Evolutionary conservation across 2,329 filamentous ascomycete species (phyloP).

Genomic region (Pseudocercospora fijiensis): DNA sequence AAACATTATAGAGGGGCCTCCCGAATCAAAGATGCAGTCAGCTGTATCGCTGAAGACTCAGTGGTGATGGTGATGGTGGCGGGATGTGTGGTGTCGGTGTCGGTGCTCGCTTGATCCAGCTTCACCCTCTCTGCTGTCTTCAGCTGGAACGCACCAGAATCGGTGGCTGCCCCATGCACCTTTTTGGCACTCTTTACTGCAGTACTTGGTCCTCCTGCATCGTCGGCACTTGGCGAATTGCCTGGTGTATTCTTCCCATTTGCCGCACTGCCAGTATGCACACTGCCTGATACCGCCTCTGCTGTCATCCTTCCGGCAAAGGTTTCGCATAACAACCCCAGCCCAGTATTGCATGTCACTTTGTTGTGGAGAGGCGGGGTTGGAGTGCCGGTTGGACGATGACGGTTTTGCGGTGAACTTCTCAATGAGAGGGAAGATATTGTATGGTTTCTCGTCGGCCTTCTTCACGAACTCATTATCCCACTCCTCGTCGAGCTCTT

Average conservation of each 20-base stretch:
- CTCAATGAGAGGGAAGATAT: conserved; percentile 96
- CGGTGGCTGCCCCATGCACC: conserved; percentile 97
- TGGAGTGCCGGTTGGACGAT: conserved; percentile 62
- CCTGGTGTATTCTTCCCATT: conserved; percentile 94
- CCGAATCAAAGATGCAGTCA: conserved; percentile 3
- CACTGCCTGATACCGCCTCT: conserved; percentile 93
- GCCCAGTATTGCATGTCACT: conserved; percentile 96
- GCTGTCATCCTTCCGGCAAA: conserved; percentile 96
- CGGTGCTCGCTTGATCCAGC: conserved; percentile 30
- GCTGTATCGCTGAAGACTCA: conserved; percentile 16
- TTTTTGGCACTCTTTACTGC: conserved; percentile 99
- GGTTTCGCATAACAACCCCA: conserved; percentile 96
- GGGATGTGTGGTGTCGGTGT: conserved; percentile 25
- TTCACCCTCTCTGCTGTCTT: conserved; percentile 38
- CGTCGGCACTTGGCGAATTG: conserved; percentile 98
- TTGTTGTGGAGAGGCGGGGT: conserved; percentile 47
- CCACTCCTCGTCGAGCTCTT: conserved; percentile 72
- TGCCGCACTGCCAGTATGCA: conserved; percentile 96
- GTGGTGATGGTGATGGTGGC: conserved; percentile 26
- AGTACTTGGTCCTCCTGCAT: conserved; percentile 86
- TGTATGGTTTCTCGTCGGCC: conserved; percentile 47
- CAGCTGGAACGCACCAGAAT: conserved; percentile 89
- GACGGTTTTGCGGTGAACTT: conserved; percentile 83
- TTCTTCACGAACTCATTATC: conserved; percentile 72
- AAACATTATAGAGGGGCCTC: conserved; percentile 10